Conservation (phyloP, 441 rosid species). For the Melastoma candidum region DNA sequence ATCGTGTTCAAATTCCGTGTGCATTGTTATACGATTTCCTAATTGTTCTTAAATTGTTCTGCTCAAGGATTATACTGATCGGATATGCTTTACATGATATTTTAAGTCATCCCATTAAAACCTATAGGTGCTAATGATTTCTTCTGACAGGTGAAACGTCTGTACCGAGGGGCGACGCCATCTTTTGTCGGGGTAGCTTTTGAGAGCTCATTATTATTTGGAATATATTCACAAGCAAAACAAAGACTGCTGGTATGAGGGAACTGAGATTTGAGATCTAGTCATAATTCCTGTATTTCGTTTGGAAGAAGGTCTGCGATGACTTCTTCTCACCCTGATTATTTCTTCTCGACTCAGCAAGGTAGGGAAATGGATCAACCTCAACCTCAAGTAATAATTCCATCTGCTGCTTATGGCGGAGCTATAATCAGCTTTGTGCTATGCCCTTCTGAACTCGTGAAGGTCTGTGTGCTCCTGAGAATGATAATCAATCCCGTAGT, state of each 20-base stretch:
- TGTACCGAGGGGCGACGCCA: conserved; percentile 80
- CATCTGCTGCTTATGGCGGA: conserved; percentile 86
- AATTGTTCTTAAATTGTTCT: not conserved
- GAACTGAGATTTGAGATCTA: not conserved
- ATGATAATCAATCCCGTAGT: too few species aligned
- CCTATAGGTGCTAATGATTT: not conserved
- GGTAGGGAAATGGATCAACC: conserved; percentile 40
- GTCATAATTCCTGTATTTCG: too few species aligned
- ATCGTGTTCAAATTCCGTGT: not conserved
- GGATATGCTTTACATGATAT: too few species aligned
- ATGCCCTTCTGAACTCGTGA: conserved; percentile 81
- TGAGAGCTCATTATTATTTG: conserved; percentile 83
- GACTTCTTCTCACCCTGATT: too few species aligned
- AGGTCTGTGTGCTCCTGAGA: conserved; percentile 25
- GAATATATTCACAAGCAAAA: conserved; percentile 81
- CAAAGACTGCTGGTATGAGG: conserved; percentile 55
- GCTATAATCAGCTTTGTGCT: conserved; percentile 73
- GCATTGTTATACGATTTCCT: not conserved
- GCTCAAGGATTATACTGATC: too few species aligned
- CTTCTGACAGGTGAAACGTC: conserved; percentile 64
- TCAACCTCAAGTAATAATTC: conserved; percentile 57
- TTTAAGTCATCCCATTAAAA: too few species aligned
- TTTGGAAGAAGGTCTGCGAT: too few species aligned
- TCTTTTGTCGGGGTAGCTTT: conserved; percentile 83
- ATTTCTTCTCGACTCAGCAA: conserved; percentile 32